Evolutionary conservation across 2,329 filamentous ascomycete species (phyloP).

Genomic region (Didymellaceae sp.): DNA sequence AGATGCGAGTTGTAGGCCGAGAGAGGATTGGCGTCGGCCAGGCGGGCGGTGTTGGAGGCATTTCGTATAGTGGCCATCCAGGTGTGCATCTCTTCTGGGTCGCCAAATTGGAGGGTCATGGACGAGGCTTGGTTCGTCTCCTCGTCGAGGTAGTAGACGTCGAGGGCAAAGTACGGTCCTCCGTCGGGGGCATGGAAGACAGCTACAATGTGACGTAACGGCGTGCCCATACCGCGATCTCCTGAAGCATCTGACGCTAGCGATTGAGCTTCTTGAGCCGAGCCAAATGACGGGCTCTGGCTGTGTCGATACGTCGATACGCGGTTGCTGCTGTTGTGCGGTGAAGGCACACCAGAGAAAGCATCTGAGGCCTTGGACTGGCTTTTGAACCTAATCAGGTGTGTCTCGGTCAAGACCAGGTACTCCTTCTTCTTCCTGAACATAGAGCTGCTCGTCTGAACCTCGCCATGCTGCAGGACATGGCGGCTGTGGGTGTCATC

Average conservation of each 20-base stretch:
- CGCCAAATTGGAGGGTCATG: slow-evolving; percentile 69
- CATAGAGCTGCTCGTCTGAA: slow-evolving; percentile 72
- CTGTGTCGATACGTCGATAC: slow-evolving; percentile 60
- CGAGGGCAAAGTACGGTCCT: slow-evolving; percentile 69
- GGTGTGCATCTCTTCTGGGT: slow-evolving; percentile 68
- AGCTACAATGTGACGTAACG: slow-evolving; percentile 70
- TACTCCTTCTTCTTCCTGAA: slow-evolving; percentile 77
- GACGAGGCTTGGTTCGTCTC: slow-evolving; percentile 65
- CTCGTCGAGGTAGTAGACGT: slow-evolving; percentile 72
- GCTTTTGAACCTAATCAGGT: slow-evolving; percentile 72
- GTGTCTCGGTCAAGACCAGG: slow-evolving; percentile 72
- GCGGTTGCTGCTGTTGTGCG: slow-evolving; percentile 43
- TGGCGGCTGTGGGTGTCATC: slow-evolving; percentile 47
- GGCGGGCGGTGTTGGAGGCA: slow-evolving; percentile 63
- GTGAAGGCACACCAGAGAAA: slow-evolving; percentile 53
- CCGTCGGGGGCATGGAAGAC: slow-evolving; percentile 72
- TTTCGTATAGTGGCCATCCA: slow-evolving; percentile 70
- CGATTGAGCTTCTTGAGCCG: slow-evolving; percentile 64
- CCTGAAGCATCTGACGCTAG: slow-evolving; percentile 56
- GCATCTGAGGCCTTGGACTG: slow-evolving; percentile 69
- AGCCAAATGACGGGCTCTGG: slow-evolving; percentile 64
- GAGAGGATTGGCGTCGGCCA: slow-evolving; percentile 60
- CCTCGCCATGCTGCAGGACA: slow-evolving; percentile 71
- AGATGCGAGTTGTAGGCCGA: slow-evolving; percentile 67
- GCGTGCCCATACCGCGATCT: slow-evolving; percentile 64